Evolutionary conservation across 208 protist species (phyloP).

Genomic region (Trypanosoma melophagium): DNA sequence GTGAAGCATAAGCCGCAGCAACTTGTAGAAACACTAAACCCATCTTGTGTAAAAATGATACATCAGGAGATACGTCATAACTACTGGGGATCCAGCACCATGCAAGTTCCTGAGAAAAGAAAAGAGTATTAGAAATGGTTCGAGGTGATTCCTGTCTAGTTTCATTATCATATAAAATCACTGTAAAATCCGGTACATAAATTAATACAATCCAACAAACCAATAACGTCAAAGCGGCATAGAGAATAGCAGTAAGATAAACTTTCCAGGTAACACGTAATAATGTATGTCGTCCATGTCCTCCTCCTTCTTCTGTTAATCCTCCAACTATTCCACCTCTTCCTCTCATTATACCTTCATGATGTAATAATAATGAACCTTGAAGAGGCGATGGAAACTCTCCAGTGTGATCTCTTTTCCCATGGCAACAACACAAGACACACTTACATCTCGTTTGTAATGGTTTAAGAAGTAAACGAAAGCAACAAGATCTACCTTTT

Average conservation of each 20-base stretch:
- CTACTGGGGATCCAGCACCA: conserved; percentile 26
- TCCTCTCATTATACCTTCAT: too few relatives aligned
- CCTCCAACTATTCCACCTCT: too few relatives aligned
- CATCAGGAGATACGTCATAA: not conserved
- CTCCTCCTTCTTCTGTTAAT: not conserved
- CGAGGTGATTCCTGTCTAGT: not conserved
- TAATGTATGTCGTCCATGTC: not conserved
- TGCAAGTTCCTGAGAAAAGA: conserved; percentile 21
- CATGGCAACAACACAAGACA: too few relatives aligned
- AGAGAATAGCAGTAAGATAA: conserved; percentile 13
- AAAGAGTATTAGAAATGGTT: conserved; percentile 4
- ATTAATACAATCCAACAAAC: conserved; percentile 18
- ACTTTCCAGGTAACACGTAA: conserved; percentile 20
- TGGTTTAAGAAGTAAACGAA: not conserved
- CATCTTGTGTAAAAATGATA: not conserved
- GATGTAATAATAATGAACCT: too few relatives aligned
- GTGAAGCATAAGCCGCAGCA: conserved; percentile 6
- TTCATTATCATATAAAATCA: not conserved
- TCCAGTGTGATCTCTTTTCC: too few relatives aligned
- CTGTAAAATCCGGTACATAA: conserved; percentile 10
- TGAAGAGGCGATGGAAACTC: too few relatives aligned
- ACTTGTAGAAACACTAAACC: conserved; percentile 12
- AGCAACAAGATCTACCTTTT: not conserved
- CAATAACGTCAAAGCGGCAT: not conserved
- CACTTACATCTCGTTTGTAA: too few relatives aligned